Evolutionary conservation across 192 early-diverging fungal species (phyloP).

Genomic region (Coemansia sp.): DNA sequence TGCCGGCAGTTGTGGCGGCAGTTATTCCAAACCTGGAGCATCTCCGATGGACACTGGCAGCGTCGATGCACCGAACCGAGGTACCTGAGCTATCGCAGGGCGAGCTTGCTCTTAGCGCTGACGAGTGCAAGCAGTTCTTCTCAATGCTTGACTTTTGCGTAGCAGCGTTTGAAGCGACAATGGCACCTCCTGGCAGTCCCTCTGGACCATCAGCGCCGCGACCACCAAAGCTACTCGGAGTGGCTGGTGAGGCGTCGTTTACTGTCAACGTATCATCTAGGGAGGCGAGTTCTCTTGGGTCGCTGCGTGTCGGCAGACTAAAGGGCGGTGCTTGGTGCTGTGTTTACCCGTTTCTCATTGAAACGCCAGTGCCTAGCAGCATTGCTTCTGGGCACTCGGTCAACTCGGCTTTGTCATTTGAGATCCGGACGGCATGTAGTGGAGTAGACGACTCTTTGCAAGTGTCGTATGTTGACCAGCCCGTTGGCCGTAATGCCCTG

Average conservation of each 20-base stretch:
- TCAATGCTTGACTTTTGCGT: slow-evolving; percentile 22
- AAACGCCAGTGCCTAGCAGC: slow-evolving; percentile 11
- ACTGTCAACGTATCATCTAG: background rate
- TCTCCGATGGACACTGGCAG: slow-evolving; percentile 35
- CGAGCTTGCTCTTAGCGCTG: slow-evolving; percentile 30
- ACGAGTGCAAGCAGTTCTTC: slow-evolving; percentile 35
- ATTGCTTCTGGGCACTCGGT: background rate
- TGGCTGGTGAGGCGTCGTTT: slow-evolving; percentile 17
- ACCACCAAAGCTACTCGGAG: slow-evolving; percentile 11
- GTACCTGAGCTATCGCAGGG: slow-evolving; percentile 15
- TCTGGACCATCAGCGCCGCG: background rate
- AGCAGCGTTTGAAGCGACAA: slow-evolving; percentile 30
- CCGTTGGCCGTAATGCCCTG: slow-evolving; percentile 3
- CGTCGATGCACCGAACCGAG: slow-evolving; percentile 31
- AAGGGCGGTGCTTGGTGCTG: slow-evolving; percentile 41
- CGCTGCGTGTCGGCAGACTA: slow-evolving; percentile 11
- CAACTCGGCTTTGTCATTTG: slow-evolving; percentile 34
- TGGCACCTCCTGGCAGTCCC: background rate
- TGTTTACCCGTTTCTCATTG: slow-evolving; percentile 37
- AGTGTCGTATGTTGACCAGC: slow-evolving; percentile 6
- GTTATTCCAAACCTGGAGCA: slow-evolving; percentile 48
- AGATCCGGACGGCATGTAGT: slow-evolving; percentile 34
- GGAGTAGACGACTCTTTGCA: slow-evolving; percentile 8
- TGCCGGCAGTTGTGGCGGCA: slow-evolving; percentile 32
- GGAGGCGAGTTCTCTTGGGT: background rate